These are phyloP conservation scores for Wickerhamiella lipophila DNA, from an alignment of 805 yeast species.

Conservation along the genomic window DNA sequence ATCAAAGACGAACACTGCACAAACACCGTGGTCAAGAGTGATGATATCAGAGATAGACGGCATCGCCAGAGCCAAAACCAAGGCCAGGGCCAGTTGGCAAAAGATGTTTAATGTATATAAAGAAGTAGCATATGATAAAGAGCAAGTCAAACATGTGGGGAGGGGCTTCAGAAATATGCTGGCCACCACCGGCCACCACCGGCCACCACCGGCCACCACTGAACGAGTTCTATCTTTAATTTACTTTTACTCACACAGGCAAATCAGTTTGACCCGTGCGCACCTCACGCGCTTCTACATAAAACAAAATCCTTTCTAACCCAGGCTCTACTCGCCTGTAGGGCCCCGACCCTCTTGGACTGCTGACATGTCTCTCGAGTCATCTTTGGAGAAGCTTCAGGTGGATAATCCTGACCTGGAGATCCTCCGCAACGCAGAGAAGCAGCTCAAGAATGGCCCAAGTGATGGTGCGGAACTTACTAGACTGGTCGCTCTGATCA, in stretches of 20 bases:
- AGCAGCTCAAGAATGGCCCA: constrained; percentile 24
- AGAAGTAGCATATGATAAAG: not conserved
- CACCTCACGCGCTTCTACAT: no score
- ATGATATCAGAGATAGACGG: constrained; percentile 26
- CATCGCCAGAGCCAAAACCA: not conserved
- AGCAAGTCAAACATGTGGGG: no score
- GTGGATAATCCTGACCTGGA: constrained; percentile 13
- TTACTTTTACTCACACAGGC: no score
- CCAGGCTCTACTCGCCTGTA: no score
- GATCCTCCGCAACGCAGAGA: constrained; percentile 24
- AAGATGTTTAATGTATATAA: not conserved
- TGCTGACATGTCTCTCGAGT: constrained; percentile 10
- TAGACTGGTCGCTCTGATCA: constrained; percentile 47
- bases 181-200: no score
- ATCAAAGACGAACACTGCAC: constrained; percentile 51
- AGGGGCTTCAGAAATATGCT: no score
- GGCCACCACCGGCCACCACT: no score
- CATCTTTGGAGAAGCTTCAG: constrained; percentile 13
- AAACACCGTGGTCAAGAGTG: constrained; percentile 55
- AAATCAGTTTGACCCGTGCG: no score
- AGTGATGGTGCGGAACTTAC: constrained; percentile 28
- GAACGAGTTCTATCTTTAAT: no score
- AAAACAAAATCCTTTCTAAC: no score
- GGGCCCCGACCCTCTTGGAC: not conserved
- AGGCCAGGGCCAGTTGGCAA: not conserved